Evolutionary conservation across 768 basidiomycete genomes (phyloP).

Genomic region (Suillus luteus): DNA sequence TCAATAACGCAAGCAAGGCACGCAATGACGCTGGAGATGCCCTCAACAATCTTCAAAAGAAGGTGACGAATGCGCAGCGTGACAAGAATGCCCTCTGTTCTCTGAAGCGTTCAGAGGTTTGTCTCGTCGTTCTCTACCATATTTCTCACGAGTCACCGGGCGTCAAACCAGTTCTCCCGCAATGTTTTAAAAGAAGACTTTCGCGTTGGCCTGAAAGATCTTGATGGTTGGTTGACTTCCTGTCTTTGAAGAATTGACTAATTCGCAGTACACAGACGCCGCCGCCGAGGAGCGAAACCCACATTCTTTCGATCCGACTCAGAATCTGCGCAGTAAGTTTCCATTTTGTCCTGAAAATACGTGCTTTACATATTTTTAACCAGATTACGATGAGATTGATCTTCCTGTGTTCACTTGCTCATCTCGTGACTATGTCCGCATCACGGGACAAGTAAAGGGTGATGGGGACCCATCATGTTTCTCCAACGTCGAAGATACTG

Average conservation of each 20-base stretch:
- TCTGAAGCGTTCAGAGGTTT: slow-evolving; percentile 55
- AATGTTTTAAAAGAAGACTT: slow-evolving; percentile 63
- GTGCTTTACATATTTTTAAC: neutral
- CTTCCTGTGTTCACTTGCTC: slow-evolving; percentile 66
- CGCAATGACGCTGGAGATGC: slow-evolving; percentile 43
- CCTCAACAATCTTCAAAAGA: slow-evolving; percentile 42
- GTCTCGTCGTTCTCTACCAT: slow-evolving; percentile 8
- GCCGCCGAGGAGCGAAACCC: slow-evolving; percentile 60
- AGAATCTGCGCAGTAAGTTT: slow-evolving; percentile 48
- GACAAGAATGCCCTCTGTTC: slow-evolving; percentile 68
- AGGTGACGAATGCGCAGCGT: slow-evolving; percentile 31
- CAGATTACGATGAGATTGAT: slow-evolving; percentile 61
- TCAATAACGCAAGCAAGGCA: slow-evolving; percentile 41
- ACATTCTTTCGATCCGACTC: slow-evolving; percentile 53
- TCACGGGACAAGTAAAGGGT: slow-evolving; percentile 60
- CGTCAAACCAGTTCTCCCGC: slow-evolving; percentile 46
- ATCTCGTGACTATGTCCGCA: slow-evolving; percentile 58
- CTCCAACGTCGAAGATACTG: slow-evolving; percentile 51
- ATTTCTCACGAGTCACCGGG: slow-evolving; percentile 14
- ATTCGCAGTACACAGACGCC: slow-evolving; percentile 40
- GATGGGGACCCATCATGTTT: slow-evolving; percentile 62
- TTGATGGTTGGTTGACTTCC: slow-evolving; percentile 46
- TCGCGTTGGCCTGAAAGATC: slow-evolving; percentile 55
- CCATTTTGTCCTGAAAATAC: neutral
- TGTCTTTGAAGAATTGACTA: neutral